A percentile compares a stretch with the other conserved stretches of the same genome.
These are phyloP conservation scores for Rhodotorula sp. DNA, from an alignment of 1,284 basidiomycete genomes.

Conservation along the genomic window DNA sequence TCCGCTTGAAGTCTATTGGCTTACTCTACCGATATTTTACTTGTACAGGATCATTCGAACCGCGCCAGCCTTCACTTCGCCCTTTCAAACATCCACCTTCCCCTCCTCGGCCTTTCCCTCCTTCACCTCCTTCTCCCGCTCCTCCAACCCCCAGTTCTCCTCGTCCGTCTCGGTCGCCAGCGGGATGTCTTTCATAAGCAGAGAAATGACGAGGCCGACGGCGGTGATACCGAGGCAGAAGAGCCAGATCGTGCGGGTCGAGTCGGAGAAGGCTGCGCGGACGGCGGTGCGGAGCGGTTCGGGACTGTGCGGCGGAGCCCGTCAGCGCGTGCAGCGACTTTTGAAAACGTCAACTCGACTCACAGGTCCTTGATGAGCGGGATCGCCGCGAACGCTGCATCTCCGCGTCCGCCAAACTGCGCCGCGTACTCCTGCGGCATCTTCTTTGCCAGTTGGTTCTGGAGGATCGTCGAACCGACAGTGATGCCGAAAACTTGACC, in stretches of 20 bases:
- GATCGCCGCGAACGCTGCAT: slow-evolving; percentile 24
- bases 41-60: too few relatives aligned
- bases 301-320: slow-evolving; percentile 4
- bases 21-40: too few relatives aligned
- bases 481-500: slow-evolving; percentile 38
- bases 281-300: slow-evolving; percentile 36
- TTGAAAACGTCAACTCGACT: background rate
- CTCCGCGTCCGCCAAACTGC: background rate
- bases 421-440: slow-evolving; percentile 12
- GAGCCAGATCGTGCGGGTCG: slow-evolving; percentile 35
- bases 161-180: slow-evolving; percentile 35
- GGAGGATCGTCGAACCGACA: slow-evolving; percentile 28
- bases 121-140: background rate
- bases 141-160: slow-evolving; percentile 14
- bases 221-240: slow-evolving; percentile 29
- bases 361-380: slow-evolving; percentile 24
- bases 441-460: slow-evolving; percentile 13
- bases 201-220: slow-evolving; percentile 20
- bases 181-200: slow-evolving; percentile 26
- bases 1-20: too few relatives aligned
- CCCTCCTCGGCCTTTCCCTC: background rate
- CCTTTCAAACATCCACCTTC: too few relatives aligned
- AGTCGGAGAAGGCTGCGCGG: slow-evolving; percentile 33
- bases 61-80: too few relatives aligned
- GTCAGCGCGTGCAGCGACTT: too few relatives aligned